phyloP scores from a whole-genome alignment of 331 rosid species.

The Erythrophleum ivorense region DNA sequence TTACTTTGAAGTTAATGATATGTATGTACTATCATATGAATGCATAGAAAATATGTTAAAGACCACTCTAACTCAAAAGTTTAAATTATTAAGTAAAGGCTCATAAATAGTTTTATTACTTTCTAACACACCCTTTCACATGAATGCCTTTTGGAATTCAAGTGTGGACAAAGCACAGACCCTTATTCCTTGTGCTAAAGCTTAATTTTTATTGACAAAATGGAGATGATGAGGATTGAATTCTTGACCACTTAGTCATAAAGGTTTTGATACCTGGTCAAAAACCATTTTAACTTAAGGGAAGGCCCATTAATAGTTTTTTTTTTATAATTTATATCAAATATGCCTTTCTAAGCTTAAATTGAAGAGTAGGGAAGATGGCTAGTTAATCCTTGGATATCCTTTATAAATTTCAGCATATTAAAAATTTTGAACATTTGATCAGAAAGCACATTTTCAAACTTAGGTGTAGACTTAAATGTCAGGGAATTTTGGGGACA shows the following conservation, averaged over 20 bases:
- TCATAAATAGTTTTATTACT: too few relatives aligned
- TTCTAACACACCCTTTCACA: too few relatives aligned
- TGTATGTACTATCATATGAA: slow-evolving; percentile 9
- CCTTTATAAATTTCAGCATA: slow-evolving; percentile 21
- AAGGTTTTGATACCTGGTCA: too few relatives aligned
- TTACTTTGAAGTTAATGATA: slow-evolving; percentile 17
- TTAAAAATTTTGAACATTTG: slow-evolving; percentile 6
- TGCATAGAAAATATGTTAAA: neutral
- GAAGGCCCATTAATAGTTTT: too few relatives aligned
- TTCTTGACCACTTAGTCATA: too few relatives aligned
- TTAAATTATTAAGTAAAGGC: neutral
- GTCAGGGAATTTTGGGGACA: slow-evolving; percentile 5
- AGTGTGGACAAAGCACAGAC: too few relatives aligned
- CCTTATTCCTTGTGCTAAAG: too few relatives aligned
- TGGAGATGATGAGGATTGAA: too few relatives aligned
- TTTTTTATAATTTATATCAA: neutral
- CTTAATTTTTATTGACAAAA: too few relatives aligned
- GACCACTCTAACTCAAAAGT: neutral
- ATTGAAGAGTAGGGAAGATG: slow-evolving; percentile 23
- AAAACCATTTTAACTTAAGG: too few relatives aligned
- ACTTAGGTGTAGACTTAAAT: slow-evolving; percentile 12
- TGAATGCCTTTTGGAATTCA: too few relatives aligned
- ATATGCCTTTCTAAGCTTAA: slow-evolving; percentile 24
- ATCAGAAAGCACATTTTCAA: slow-evolving; percentile 8
- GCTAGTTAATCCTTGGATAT: slow-evolving; percentile 12